Evolutionary conservation across 1,139 yeast species (phyloP), one percentile per base, ranked within the genome.

Genomic region (Suzukiozyma palmioleophila): DNA sequence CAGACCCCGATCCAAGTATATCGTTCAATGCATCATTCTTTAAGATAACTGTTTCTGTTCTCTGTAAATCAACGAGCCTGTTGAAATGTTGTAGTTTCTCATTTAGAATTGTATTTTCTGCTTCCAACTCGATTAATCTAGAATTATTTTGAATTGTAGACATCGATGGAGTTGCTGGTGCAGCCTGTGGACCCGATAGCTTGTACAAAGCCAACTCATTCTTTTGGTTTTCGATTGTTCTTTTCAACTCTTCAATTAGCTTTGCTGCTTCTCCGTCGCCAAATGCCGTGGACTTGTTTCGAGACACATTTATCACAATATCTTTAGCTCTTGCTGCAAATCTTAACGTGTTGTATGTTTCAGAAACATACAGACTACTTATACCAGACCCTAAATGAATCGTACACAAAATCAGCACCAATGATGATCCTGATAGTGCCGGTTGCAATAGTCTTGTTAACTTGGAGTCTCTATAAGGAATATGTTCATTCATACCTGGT

Each of bases 301-400:
- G 77, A 43, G 75, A 76, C 7, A 87, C 95, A 41, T 72, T 75
- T 47, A 89, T 75, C 9, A 80, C 73, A 38, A 89, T 81, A 57
- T 89, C 89, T 54, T 89, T 90, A 1, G 97, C 97, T 44, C 97
- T 70, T 0, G 96, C 88, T 0, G 97, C 97, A 66, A 90, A 92
- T 41, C 97, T 66, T 27, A 92, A 69, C 0, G 97, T 90, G 53
- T 88, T 88, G 37, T 83, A 72, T 0, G 97, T 88, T 56, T 92
- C 97, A 1, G 87, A 75, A 12, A 76, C 66, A 3, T 83, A 75
- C 34, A 64, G 72, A 42, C 56, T 66, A 15, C 38, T 37, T 8
- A 45, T 39, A 8, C 54, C 49, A 5, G 69, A 56, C 2, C 83
- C 79, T 45, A 85, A 67, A 52, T 82, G 84, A 16, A 90, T 80